Base-by-base conservation (phyloP, 208 protist genomes). In the Leishmania major region DNA sequence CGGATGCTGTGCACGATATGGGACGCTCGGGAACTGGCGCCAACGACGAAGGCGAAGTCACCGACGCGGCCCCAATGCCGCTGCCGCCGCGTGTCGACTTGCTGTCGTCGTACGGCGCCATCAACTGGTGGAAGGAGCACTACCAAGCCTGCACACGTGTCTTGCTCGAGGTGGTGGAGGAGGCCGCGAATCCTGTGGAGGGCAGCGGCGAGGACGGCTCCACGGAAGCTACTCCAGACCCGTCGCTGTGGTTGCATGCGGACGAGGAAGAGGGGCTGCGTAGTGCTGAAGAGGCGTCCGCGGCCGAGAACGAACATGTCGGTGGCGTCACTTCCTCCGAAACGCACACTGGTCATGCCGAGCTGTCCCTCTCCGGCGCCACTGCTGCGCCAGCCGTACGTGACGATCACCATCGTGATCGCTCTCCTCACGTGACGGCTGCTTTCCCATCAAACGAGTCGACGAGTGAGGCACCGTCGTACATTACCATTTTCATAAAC, bases 131-230 rank as follows among this genome's bases (percentile, higher is more conserved):
- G 93, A 74, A 87, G 51, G 74, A 72, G 74, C 92, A 91, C 79
- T 94, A 95, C 78, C 80, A 80, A 7, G 83, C 83, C 22, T 96
- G 92, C 75, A 93, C 92, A 43, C 76, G 82, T 43, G 80, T 93
- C 62, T 84, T 96, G 55, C 83, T 96, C 8, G 74, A 90, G 5
- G 82, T 78, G 43, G 66, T 85, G 25, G 84, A 89, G 71, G 81
- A 87, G n/a, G 75, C 80, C 19, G 77, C 76, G n/a, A 51, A 51
- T 13, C 77, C 40, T 3, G 31, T 1, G 7, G 43, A 69, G 0
- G 78, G 71, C 35, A 28, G 19, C 47, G 51, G 31, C 2, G 66
- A 77, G 2, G 72, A 78, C 2, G 45, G 60, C 28, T 28, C 77
- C 3, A 75, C 28, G 60, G 69, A 64, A 64, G 64, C 55, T 22